These are phyloP conservation scores for Ballota nigra DNA, from an alignment of 257 asterid genomes.

Conservation along the genomic window DNA sequence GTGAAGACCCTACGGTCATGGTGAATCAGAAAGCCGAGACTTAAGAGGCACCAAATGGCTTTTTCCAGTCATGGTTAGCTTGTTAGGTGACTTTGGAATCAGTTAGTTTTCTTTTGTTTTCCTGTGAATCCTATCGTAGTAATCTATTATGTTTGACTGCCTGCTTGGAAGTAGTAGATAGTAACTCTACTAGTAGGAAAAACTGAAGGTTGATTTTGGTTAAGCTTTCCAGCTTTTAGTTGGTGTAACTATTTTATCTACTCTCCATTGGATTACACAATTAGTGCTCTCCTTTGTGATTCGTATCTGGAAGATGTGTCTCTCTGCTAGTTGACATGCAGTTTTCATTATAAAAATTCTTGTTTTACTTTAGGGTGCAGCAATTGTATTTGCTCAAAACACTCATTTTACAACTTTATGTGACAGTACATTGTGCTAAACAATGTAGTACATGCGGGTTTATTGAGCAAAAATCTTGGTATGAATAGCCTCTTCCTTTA, in stretches of 20 bases:
- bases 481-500: too few relatives aligned
- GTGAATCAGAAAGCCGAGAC: constrained; percentile 18
- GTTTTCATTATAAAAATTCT: not conserved
- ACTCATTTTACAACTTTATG: too few relatives aligned
- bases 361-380: not conserved
- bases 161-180: not conserved
- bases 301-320: not conserved
- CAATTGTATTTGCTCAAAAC: too few relatives aligned
- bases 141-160: constrained; percentile 5
- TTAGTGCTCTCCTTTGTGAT: not conserved
- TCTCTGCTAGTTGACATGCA: not conserved
- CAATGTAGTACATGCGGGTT: too few relatives aligned
- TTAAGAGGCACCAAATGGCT: not conserved
- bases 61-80: constrained; percentile 23
- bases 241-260: constrained; percentile 1
- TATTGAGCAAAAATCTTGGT: too few relatives aligned
- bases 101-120: not conserved
- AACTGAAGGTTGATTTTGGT: constrained; percentile 6
- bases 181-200: not conserved
- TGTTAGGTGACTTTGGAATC: not conserved
- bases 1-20: constrained; percentile 12
- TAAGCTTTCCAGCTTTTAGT: not conserved
- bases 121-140: not conserved
- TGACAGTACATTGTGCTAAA: too few relatives aligned
- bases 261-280: not conserved